A percentile compares a stretch with the other conserved stretches of the same genome.
These are phyloP conservation scores for Trifolium fragiferum DNA, from an alignment of 306 rosid species.

Conservation along the genomic window DNA sequence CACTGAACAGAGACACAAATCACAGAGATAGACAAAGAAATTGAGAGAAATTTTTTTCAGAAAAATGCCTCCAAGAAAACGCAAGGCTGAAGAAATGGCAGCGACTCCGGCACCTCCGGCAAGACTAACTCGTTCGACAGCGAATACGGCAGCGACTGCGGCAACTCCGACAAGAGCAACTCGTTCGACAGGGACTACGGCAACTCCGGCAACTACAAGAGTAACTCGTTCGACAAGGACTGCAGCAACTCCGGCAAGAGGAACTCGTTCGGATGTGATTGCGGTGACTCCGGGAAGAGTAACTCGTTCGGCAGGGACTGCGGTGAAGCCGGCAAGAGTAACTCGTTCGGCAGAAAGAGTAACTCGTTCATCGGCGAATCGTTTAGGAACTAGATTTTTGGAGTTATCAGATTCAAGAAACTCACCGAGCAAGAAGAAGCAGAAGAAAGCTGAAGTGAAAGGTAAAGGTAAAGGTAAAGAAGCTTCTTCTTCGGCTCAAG, in stretches of 20 bases:
- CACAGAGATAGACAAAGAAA: background rate
- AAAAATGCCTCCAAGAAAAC: slow-evolving; percentile 35
- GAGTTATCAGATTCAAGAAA: slow-evolving; percentile 20
- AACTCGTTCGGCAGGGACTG: background rate
- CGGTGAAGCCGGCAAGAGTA: slow-evolving; percentile 10
- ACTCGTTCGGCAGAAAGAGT: slow-evolving; percentile 41
- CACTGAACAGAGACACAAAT: background rate
- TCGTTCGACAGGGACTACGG: background rate
- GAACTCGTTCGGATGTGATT: slow-evolving; percentile 35
- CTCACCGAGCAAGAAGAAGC: background rate
- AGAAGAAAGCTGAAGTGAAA: background rate
- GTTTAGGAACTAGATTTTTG: background rate
- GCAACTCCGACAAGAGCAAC: too few relatives aligned
- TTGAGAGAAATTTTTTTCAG: background rate
- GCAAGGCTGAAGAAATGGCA: background rate
- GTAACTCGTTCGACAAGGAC: too few relatives aligned
- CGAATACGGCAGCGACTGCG: too few relatives aligned
- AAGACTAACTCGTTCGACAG: slow-evolving; percentile 40
- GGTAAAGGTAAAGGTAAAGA: background rate
- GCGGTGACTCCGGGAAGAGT: too few relatives aligned
- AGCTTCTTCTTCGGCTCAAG: background rate
- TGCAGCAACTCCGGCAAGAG: slow-evolving; percentile 1
- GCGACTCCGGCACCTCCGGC: background rate
- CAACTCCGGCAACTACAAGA: background rate
- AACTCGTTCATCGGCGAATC: slow-evolving; percentile 42